Evolutionary conservation across 257 asterid genomes (phyloP).

Genomic region (Solanum rostratum): DNA sequence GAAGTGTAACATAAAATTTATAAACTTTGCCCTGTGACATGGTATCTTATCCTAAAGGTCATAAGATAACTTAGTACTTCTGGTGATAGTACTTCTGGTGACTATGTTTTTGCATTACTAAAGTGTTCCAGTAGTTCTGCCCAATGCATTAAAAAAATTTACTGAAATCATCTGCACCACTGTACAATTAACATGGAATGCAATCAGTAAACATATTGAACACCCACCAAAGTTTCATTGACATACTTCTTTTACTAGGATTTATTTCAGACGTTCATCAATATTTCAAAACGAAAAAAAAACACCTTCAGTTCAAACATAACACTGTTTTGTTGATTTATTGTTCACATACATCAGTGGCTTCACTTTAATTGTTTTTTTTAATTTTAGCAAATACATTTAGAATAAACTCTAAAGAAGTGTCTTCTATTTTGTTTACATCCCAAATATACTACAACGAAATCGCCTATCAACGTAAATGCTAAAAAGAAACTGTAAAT

Average conservation of each 20-base stretch:
- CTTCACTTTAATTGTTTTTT: background rate
- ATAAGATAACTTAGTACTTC: background rate
- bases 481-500: background rate
- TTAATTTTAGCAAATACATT: background rate
- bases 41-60: background rate
- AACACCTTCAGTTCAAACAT: background rate
- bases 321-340: background rate
- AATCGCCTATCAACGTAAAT: background rate
- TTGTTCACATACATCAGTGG: background rate
- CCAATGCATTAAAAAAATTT: background rate
- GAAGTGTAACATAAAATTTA: background rate
- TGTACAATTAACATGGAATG: background rate
- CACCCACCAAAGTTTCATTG: background rate
- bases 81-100: background rate
- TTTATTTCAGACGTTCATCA: background rate
- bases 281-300: background rate
- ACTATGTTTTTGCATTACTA: background rate
- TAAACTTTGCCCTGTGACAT: background rate
- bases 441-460: background rate
- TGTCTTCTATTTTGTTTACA: background rate
- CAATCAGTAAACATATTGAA: background rate
- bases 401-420: background rate
- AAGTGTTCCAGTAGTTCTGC: background rate
- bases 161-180: background rate
- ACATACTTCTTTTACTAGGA: background rate